phyloP scores from a whole-genome alignment of 345 rosid genomes.

The Zanthoxylum bungeanum region DNA sequence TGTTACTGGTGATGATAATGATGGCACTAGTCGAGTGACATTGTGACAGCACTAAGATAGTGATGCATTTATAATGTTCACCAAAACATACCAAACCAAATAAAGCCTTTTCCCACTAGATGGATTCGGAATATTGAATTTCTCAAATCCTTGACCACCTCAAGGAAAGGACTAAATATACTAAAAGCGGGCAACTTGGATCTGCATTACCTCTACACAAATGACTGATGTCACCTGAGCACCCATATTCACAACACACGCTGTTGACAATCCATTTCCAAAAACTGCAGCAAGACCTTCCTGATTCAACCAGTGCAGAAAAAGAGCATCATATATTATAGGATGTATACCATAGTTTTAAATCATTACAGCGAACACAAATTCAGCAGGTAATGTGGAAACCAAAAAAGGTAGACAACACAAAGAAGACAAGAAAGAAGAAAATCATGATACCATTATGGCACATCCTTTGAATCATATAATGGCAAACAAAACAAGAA shows the following conservation, averaged over 20 bases:
- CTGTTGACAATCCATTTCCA: conserved; percentile 89
- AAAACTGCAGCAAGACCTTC: conserved; percentile 93
- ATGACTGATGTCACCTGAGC: conserved; percentile 82
- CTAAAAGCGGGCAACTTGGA: not conserved
- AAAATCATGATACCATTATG: no score
- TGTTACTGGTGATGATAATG: not conserved
- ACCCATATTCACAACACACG: conserved; percentile 89
- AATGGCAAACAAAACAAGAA: not conserved
- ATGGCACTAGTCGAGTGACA: not conserved
- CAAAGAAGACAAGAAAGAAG: not conserved
- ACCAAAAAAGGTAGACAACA: not conserved
- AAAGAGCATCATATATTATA: conserved; percentile 6
- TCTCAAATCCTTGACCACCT: not conserved
- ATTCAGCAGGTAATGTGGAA: not conserved
- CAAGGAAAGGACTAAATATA: not conserved
- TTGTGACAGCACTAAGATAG: not conserved
- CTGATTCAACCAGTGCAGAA: conserved; percentile 29
- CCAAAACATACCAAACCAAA: no score
- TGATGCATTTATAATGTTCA: not conserved
- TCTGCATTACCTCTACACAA: conserved; percentile 74
- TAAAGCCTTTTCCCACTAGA: no score
- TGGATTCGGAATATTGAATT: not conserved
- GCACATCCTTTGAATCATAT: not conserved
- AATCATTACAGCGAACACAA: not conserved
- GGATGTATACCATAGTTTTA: not conserved